Base-by-base conservation (phyloP, 139 green algal genomes). In the Asterochloris sp. region DNA sequence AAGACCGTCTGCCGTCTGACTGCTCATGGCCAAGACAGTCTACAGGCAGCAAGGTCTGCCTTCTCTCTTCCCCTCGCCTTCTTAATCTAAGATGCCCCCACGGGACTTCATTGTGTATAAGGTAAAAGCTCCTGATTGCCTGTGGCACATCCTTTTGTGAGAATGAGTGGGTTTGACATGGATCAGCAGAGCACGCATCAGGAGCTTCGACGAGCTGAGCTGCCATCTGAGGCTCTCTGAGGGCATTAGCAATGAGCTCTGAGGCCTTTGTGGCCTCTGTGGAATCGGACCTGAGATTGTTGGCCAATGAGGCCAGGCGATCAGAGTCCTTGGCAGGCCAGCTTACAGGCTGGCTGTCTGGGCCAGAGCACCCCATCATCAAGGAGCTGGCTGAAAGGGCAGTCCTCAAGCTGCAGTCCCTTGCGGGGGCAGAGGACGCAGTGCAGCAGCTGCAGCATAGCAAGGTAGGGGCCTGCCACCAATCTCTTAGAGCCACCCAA, bases 321-420 rank as follows among this genome's bases (percentile, higher is more conserved):
- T 85, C 86, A 38, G 93, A 96, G 62, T 85, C 88, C 26, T 73
- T 95, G 6, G 87, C 89, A 11, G 87, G 87, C 16, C 91, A 93
- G 60, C 85, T 95, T 24, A 91, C 89, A 28, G 88, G 89, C 0
- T 92, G 88, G 86, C 78, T 94, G 24, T 83, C 85, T 19, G 86
- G 90, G 21, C 87, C 85, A 9, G 89, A 96, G 27, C 85, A 93
- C 29, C 87, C 90, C 14, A 87, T 91, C 29, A 82, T 97, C 23
- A 95, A 92, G 82, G 93, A 95, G 76, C 84, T 86, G 11, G 86
- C 93, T 11, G 93, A 97, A 79, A 62, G 90, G 11, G 90, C 88
- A 1, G 60, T 94, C 26, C 79, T 94, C 13, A 89, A 89, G 75
- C 81, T 96, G 47, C 85, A 91, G 0, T 76, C 76, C 11, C 69